These are phyloP conservation scores for Lathyrus oleraceus DNA, from an alignment of 306 rosid genomes.

Conservation along the genomic window DNA sequence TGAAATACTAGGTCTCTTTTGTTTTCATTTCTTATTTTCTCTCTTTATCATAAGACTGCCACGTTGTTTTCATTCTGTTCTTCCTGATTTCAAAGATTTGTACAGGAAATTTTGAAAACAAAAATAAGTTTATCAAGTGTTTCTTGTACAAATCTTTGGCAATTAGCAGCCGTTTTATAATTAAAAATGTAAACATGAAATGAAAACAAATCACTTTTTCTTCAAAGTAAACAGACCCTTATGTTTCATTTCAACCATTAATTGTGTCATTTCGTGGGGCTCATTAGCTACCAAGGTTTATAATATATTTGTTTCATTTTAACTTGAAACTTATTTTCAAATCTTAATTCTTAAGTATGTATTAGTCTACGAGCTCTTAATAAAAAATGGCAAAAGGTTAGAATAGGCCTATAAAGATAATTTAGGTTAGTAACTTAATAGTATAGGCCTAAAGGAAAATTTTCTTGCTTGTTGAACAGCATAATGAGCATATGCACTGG, in stretches of 20 bases:
- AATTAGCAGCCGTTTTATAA: background rate
- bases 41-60: background rate
- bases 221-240: background rate
- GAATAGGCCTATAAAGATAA: conserved; percentile 24
- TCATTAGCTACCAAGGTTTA: conserved; percentile 3
- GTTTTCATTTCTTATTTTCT: background rate
- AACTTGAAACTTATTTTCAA: conserved; percentile 20
- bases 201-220: background rate
- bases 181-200: background rate
- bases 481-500: conserved; percentile 13
- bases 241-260: conserved; percentile 18
- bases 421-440: background rate
- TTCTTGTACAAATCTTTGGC: background rate
- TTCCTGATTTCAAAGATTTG: background rate
- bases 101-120: background rate
- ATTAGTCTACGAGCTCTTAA: conserved; percentile 4
- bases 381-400: conserved; percentile 16
- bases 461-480: conserved; percentile 26
- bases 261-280: conserved; percentile 15
- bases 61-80: background rate
- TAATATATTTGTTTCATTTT: conserved; percentile 9
- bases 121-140: background rate
- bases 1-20: background rate
- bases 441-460: conserved; percentile 19
- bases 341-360: background rate